Evolutionary conservation across 768 basidiomycete species (phyloP).

Genomic region (Amanita rimosa): DNA sequence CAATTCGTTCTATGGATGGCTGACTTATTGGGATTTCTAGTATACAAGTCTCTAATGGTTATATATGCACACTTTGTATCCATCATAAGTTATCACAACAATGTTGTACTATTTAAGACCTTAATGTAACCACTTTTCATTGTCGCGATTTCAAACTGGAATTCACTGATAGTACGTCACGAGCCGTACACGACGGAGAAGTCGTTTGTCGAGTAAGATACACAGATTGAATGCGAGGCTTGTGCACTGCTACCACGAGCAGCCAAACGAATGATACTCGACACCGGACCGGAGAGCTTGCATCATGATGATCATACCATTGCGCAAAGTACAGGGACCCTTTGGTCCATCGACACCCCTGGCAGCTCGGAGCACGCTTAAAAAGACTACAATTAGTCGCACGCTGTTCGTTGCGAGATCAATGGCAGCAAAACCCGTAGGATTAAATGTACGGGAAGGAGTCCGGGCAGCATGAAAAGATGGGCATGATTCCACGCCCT

Average conservation of each 20-base stretch:
- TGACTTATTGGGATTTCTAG: not conserved
- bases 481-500: not conserved
- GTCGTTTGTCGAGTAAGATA: no score
- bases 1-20: not conserved
- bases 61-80: not conserved
- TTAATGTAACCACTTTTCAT: not conserved
- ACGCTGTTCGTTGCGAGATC: no score
- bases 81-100: not conserved
- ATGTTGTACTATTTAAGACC: not conserved
- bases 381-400: not conserved
- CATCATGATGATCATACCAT: not conserved
- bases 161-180: not conserved
- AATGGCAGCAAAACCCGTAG: no score
- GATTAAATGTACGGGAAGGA: not conserved
- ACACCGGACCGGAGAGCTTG: not conserved
- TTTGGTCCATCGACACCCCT: not conserved
- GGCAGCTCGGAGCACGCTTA: not conserved
- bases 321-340: not conserved
- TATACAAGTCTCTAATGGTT: not conserved
- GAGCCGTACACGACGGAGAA: no score
- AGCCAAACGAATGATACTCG: not conserved
- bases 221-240: no score
- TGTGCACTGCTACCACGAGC: no score
- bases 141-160: not conserved
- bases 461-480: not conserved